Base-by-base conservation (phyloP, 192 early-diverging fungal genomes). In the Thamnidium elegans region DNA sequence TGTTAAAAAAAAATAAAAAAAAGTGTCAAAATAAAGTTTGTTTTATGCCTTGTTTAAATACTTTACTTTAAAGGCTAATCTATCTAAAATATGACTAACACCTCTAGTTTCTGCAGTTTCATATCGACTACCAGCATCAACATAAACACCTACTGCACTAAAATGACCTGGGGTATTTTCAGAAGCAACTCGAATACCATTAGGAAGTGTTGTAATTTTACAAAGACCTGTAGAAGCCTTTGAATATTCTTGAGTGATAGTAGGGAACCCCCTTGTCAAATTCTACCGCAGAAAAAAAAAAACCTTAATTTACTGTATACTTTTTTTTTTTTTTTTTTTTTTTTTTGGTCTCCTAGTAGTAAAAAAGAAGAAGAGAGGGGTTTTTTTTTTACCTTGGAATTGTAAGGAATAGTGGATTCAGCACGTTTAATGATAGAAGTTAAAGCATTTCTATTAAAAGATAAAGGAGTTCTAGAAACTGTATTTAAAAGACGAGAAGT, bases 101-200 rank as follows among this genome's bases (percentile, higher is more conserved):
- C 94, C 97, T 0, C 81, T 70, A 19, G 87, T 91, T 7, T 61
- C 36, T 1, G 69, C 68, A 17, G 85, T 86, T 70, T 99, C 97
- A 67, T 90, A 91, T 53, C 93, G 82, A 58, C 92, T 89, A 17
- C 97, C 97, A 1, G 92, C 90, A 69, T 97, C 89, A 5, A 97
- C 85, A 67, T 93, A 94, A 5, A 96, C 88, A 21, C 97, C 97
- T 9, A 93, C 73, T 2, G 92, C 87, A 0, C 88, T 85, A 79
- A 99, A 99, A 68, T 99, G 95, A 4, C 92, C 93, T 5, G 88
- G 90, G 15, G 81, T 86, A 42, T 81, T 80, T 76, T 91, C 87
- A 0, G 94, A 89, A 0, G 90, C 88, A 7, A 99, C 87, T 3
- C 92, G 84, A 39, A 99, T 71, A 1, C 96, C 96, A 73, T 99